These are phyloP conservation scores for Rhizopogon vulgaris DNA, from an alignment of 768 basidiomycete genomes.

Conservation along the genomic window DNA sequence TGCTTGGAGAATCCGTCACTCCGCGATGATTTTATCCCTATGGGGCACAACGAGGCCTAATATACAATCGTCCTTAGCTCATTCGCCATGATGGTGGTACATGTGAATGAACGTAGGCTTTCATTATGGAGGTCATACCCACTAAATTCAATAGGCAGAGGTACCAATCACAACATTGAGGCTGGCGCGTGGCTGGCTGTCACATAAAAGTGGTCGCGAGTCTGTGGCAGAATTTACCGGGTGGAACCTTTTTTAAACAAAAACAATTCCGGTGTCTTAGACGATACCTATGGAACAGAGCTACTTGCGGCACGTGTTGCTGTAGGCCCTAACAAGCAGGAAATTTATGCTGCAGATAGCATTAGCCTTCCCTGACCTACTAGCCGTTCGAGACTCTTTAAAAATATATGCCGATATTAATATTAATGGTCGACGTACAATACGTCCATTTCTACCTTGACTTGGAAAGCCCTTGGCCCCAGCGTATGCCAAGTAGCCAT, in stretches of 20 bases:
- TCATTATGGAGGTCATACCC: not conserved
- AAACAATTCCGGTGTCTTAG: not conserved
- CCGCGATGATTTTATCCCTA: constrained; percentile 1
- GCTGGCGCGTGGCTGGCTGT: not conserved
- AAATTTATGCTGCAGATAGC: not conserved
- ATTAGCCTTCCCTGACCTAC: not conserved
- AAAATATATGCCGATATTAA: not conserved
- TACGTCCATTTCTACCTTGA: not conserved
- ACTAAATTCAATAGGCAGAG: not conserved
- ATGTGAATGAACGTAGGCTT: constrained; percentile 1
- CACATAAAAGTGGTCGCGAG: not conserved
- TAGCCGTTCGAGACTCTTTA: not conserved
- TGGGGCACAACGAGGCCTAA: constrained; percentile 1
- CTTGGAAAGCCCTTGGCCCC: not conserved
- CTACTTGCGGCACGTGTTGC: not conserved
- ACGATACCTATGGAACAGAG: not conserved
- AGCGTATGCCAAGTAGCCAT: not conserved
- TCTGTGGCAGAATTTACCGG: not conserved
- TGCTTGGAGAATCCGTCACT: constrained; percentile 3
- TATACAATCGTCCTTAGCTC: not conserved
- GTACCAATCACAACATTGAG: not conserved
- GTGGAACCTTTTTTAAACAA: not conserved
- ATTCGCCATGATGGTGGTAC: not conserved
- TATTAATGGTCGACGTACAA: not conserved
- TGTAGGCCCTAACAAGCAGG: not conserved